These are phyloP conservation scores for Trametes elegans DNA, from an alignment of 768 basidiomycete species.

Conservation along the genomic window DNA sequence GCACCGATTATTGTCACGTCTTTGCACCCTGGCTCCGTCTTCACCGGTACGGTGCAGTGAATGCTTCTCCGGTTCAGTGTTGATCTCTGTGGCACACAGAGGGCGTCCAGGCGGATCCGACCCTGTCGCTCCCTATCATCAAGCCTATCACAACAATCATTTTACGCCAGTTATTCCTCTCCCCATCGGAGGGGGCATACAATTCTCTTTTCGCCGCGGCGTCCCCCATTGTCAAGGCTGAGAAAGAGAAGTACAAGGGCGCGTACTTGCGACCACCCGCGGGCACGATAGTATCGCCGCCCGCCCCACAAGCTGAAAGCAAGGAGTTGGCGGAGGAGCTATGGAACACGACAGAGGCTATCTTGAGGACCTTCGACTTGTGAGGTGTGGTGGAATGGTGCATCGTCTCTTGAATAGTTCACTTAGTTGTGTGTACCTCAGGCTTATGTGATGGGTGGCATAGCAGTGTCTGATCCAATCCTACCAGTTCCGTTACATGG, in stretches of 20 bases:
- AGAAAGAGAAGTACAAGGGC: conserved; percentile 36
- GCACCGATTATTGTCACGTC: conserved; percentile 40
- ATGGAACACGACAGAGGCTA: conserved; percentile 36
- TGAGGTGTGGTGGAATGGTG: no score
- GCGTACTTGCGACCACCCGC: conserved; percentile 38
- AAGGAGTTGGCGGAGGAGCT: conserved; percentile 38
- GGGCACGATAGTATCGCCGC: conserved; percentile 30
- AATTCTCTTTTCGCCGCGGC: conserved; percentile 42
- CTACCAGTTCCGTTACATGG: no score
- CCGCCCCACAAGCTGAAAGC: conserved; percentile 27
- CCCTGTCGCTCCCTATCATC: not conserved
- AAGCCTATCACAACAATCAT: conserved; percentile 11
- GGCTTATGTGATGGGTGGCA: no score
- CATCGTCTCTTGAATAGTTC: no score
- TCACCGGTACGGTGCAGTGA: conserved; percentile 31
- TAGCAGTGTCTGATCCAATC: no score
- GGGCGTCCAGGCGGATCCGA: conserved; percentile 12
- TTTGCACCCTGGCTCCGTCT: conserved; percentile 42
- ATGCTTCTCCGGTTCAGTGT: not conserved
- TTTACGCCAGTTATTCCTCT: conserved; percentile 28
- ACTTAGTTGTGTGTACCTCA: no score
- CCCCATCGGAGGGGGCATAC: conserved; percentile 35
- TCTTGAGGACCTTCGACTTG: conserved; percentile 31
- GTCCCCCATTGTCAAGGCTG: conserved; percentile 32
- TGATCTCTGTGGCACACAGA: not conserved